Evolutionary conservation across 1,284 basidiomycete genomes (phyloP), one percentile per base, ranked within the genome.

Genomic region (Cryptococcus sp.): DNA sequence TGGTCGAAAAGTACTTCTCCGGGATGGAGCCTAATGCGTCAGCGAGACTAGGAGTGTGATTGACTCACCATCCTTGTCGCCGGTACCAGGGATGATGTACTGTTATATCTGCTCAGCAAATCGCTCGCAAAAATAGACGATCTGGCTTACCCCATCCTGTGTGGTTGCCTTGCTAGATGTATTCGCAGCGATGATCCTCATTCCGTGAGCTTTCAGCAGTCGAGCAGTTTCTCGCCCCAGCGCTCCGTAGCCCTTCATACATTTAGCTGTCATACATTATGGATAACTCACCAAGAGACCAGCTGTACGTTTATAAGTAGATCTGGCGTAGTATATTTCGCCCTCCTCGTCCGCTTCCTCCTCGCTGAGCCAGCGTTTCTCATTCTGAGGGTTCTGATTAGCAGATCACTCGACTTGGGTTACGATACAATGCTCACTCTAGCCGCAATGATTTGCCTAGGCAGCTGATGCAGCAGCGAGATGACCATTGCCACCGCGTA

Each of bases 121-220:
- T 2, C 44, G 39, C n/a, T n/a, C 22, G 13, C 27, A 47, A 10
- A 44, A 13, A 46, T n/a, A 15, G 31, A 42, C 25, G 6, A 20
- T 17, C 16, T 16, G 15, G 40, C 73, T 54, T 52, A 77, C 73
- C n/a, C 76, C 77, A n/a, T 66, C 57, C 38, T 77, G 73, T 17
- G 56, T 48, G 1, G 64, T 61, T 0, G 68, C 59, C 60, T 67
- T 67, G n/a, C 76, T 74, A 16, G 59, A 61, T 17, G 75, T 72
- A 56, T 78, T 79, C n/a, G 75, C 76, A 5, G 73, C 77, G 27
- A 79, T 71, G 53, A 78, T 65, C 5, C 64, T 58, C 64, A 74
- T 71, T 1, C 72, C 72, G 50, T 74, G 69, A 1, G 69, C 68
- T 56, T 75, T 65, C 23, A 78, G 64, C 23, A 78, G 54, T 20